Evolutionary conservation across 2,329 filamentous ascomycete species (phyloP), one percentile per base, ranked within the genome.

Genomic region (Clonostachys rhizophaga): DNA sequence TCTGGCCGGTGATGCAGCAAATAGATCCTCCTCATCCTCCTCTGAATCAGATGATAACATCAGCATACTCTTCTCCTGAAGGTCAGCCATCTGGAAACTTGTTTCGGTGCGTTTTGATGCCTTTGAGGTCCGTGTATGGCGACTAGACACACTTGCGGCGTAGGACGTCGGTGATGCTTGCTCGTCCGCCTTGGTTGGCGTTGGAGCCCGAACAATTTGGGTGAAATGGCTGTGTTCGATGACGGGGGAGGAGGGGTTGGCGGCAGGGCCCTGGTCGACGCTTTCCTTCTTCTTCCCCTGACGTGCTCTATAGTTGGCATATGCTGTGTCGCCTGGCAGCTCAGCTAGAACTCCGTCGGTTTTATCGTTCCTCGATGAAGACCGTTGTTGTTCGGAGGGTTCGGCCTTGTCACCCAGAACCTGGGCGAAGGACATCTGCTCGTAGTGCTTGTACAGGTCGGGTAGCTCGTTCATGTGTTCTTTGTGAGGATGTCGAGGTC

Each of bases 11-110:
- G 24, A 30, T 10, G 24, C 24, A 10, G 24, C 24, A 30, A 30
- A 30, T 10, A 30, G 24, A 30, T 43, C 47, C 6, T 54, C 53
- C 1, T 53, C 69, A 30, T 74, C 72, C 6, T 76, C 75, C 48
- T 82, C 79, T 0, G 78, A 81, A 50, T 81, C 78, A 0, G 78
- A 81, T 2, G 78, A 81, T 2, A 83, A 67, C 2, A 78, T 76
- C 13, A 83, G 61, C 1, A 83, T 69, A 50, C 79, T 82, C 49
- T 69, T 78, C 45, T 77, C 70, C 40, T 77, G 68, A 6, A 81
- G 63, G 50, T 83, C 77, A 3, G 75, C 67, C 35, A 75, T 72
- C 7, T 70, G 59, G 14, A 79, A 61, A 53, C 76, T 79, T 43
- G 53, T 58, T 6, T 61, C 60, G 0, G 76, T 78, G 14, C 67